Base-by-base conservation (phyloP, 176 grass and related monocot genomes). In the Avena atlantica region DNA sequence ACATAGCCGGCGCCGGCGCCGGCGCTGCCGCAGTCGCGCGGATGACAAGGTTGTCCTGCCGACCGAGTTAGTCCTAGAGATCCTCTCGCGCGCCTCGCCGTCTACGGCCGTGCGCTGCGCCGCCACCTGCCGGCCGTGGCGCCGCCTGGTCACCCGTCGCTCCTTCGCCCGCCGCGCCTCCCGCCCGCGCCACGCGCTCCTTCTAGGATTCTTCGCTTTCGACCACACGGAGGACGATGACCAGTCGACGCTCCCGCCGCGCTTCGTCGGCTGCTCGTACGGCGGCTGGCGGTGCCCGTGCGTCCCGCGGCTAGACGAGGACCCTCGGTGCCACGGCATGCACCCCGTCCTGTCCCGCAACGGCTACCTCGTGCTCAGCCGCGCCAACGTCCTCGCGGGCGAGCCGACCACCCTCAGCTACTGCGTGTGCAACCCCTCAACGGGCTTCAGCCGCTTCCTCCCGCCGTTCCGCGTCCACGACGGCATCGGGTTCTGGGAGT, bases 401-500 rank as follows among this genome's bases (percentile, higher is more conserved):
- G 9, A 34, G 16, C 70, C 70, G 40, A 73, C 70, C 19, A 48
- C 70, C 70, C 1, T 73, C 40, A 23, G 36, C 37, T 73, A 73
- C 70, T 73, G 70, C 70, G 70, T 45, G 40, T 73, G 70, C 70
- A 73, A 73, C 70, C 70, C 70, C 40, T 73, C 70, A 8, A 73
- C 70, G 40, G 70, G 70, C 4, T 9, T 42, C 40, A 10, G 19
- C 40, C 70, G 0, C 70, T 47, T 73, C 10, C 40, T 73, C 3
- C 70, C 70, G 20, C 70, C 70, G 20, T 48, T 21, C 70, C 40
- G 70, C 20, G 70, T 73, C 40, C 70, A 48, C 37, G 70, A 42
- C 70, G 40, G 5, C 70, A 48, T 73, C 70, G 70, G 40, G 70
- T 72, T 47, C 69, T 44, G 37, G 40, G 69, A 72, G 69, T 47